phyloP scores from a whole-genome alignment of 208 protist genomes.

The Jaenimonas drosophilae region DNA sequence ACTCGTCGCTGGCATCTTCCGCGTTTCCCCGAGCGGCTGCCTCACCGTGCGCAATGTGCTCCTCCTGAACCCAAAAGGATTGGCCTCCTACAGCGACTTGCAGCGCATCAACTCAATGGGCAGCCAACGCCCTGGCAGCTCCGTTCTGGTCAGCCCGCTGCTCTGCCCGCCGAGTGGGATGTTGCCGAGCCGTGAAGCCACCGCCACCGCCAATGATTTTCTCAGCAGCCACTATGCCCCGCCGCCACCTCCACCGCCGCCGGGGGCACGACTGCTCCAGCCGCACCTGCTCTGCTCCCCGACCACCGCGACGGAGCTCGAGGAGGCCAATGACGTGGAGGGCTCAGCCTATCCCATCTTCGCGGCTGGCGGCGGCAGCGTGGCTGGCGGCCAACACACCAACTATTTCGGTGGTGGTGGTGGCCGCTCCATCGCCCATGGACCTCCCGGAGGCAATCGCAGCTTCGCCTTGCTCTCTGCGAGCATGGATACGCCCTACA shows the following conservation, averaged over 20 bases:
- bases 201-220: not conserved
- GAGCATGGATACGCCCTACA: conserved; percentile 73
- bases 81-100: no score
- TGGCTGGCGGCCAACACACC: not conserved
- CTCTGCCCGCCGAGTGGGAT: not conserved
- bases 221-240: not conserved
- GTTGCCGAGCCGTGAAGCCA: not conserved
- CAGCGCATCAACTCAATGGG: no score
- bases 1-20: conserved; percentile 62
- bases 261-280: not conserved
- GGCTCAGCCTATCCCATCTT: not conserved
- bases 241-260: not conserved
- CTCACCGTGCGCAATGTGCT: conserved; percentile 74
- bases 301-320: not conserved
- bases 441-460: conserved; percentile 9
- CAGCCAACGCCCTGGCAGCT: not conserved
- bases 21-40: conserved; percentile 61
- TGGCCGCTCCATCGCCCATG: not conserved
- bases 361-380: not conserved
- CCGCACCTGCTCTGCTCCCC: not conserved
- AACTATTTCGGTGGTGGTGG: not conserved
- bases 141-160: not conserved
- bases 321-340: not conserved
- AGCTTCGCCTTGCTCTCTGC: conserved; percentile 73
- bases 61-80: conserved; percentile 65